Conservation (phyloP, 805 yeast species). For the Lachancea waltii region DNA sequence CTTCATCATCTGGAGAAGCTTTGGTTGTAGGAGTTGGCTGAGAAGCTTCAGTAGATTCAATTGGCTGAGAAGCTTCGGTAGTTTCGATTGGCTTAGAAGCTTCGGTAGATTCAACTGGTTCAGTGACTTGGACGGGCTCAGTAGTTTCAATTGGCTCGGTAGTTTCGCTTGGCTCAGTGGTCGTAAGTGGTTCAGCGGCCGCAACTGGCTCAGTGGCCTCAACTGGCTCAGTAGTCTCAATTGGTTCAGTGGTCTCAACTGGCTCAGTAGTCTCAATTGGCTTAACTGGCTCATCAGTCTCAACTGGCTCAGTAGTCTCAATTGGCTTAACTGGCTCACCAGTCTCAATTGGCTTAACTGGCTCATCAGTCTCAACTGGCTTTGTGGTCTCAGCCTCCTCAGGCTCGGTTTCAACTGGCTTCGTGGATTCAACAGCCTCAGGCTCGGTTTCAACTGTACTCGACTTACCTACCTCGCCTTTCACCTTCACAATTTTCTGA, state of each 20-base stretch:
- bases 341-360: neutral
- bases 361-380: conserved; percentile 3
- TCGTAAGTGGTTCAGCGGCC: too few relatives aligned
- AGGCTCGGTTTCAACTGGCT: too few relatives aligned
- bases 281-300: conserved; percentile 2
- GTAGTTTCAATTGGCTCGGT: too few relatives aligned
- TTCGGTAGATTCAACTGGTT: too few relatives aligned
- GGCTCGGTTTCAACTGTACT: conserved; percentile 4
- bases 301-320: too few relatives aligned
- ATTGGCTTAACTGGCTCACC: neutral
- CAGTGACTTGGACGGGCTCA: too few relatives aligned
- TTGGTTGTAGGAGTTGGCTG: too few relatives aligned
- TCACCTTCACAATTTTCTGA: conserved; percentile 16
- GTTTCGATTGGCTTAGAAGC: too few relatives aligned
- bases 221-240: neutral
- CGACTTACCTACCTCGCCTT: conserved; percentile 6
- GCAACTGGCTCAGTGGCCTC: neutral
- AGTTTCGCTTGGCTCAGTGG: neutral
- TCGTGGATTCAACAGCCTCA: conserved; percentile 2
- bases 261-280: conserved; percentile 1
- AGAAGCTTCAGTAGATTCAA: too few relatives aligned
- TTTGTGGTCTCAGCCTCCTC: too few relatives aligned
- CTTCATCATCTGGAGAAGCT: too few relatives aligned
- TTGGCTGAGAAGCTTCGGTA: too few relatives aligned
- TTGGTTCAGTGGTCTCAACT: neutral